Conservation (phyloP, 345 rosid genomes). For the Pugionium dolabratum region DNA sequence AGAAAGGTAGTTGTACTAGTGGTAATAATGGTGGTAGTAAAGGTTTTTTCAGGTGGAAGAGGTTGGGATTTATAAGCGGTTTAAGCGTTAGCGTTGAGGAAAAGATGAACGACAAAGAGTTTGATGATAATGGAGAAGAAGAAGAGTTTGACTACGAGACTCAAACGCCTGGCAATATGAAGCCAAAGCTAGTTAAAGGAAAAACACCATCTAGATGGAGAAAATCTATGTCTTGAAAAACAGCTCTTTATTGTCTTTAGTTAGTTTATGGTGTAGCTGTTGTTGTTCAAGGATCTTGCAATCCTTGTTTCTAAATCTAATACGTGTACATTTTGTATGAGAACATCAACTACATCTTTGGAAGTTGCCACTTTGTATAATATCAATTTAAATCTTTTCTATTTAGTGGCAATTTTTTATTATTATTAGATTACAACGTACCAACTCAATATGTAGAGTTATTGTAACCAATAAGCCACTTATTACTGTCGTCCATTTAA, state of each 20-base stretch:
- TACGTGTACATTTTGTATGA: not conserved
- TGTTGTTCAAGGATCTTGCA: not conserved
- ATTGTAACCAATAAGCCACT: too few species aligned
- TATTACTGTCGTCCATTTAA: too few species aligned
- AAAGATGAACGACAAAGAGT: slow-evolving; percentile 43
- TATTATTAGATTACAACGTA: too few species aligned
- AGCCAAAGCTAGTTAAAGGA: slow-evolving; percentile 57
- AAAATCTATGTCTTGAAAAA: slow-evolving; percentile 55
- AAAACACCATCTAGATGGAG: slow-evolving; percentile 65
- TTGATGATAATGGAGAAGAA: slow-evolving; percentile 41
- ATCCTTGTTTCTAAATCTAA: not conserved
- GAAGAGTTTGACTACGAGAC: slow-evolving; percentile 43
- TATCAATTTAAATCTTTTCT: too few species aligned
- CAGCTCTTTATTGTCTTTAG: not conserved
- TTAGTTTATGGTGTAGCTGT: slow-evolving; percentile 5
- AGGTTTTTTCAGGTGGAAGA: slow-evolving; percentile 81
- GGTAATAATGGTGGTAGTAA: slow-evolving; percentile 70
- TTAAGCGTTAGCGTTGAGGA: slow-evolving; percentile 42
- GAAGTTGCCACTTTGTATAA: too few species aligned
- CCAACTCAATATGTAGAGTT: too few species aligned
- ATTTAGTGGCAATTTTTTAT: too few species aligned
- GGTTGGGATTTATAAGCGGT: slow-evolving; percentile 48
- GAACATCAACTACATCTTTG: too few species aligned
- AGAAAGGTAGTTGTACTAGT: slow-evolving; percentile 60
- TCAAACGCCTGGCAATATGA: slow-evolving; percentile 62